Conservation (phyloP, 768 basidiomycete species). For the Boletus rex-veris region DNA sequence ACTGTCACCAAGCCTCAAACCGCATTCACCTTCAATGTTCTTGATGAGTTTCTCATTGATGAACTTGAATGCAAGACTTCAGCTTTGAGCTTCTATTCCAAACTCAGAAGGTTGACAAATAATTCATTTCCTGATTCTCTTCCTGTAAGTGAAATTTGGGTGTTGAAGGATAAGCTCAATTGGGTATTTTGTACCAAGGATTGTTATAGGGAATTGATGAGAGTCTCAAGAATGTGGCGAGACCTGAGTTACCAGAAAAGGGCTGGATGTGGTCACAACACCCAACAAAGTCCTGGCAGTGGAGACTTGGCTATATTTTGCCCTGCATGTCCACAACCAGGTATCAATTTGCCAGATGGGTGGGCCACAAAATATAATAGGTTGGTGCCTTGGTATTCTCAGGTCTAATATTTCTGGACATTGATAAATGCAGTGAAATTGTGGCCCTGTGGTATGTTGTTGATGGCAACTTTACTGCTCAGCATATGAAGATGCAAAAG, state of each 20-base stretch:
- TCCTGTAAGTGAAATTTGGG: neutral
- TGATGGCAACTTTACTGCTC: neutral
- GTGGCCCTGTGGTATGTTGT: neutral
- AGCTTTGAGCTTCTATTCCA: neutral
- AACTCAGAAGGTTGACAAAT: neutral
- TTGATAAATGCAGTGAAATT: neutral
- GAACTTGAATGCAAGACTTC: conserved; percentile 13
- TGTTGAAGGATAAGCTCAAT: too few species aligned
- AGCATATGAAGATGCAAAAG: neutral
- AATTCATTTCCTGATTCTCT: neutral
- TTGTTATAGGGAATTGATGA: neutral
- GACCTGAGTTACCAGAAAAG: neutral
- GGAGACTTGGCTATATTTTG: neutral
- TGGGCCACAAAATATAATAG: too few species aligned
- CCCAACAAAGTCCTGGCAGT: neutral
- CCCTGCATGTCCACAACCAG: too few species aligned
- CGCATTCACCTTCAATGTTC: conserved; percentile 21
- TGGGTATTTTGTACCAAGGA: neutral
- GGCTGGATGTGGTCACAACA: neutral
- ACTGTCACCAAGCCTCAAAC: conserved; percentile 8
- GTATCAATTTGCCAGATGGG: too few species aligned
- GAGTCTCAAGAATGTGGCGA: neutral
- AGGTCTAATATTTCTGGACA: too few species aligned
- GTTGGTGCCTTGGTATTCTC: too few species aligned
- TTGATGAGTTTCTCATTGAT: conserved; percentile 21